Conservation (phyloP, 164 flowering plant genomes). For the Chloranthus sessilifolius region DNA sequence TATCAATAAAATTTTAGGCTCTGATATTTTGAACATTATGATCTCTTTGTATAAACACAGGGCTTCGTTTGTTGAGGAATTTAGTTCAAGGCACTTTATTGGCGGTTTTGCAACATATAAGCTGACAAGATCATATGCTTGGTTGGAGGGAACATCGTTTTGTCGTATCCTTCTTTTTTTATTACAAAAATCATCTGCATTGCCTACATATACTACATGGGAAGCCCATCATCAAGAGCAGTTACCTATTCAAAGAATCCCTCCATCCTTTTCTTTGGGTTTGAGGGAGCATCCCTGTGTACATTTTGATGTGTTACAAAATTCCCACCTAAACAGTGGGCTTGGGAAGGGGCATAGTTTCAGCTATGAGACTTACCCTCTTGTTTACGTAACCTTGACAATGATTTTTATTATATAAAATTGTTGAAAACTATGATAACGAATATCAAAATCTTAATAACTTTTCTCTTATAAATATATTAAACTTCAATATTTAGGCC, state of each 20-base stretch:
- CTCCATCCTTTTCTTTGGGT: neutral
- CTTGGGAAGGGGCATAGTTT: too few relatives aligned
- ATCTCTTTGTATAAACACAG: too few relatives aligned
- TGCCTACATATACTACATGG: neutral
- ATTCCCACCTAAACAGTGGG: neutral
- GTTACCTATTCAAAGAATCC: neutral
- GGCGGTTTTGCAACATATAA: constrained; percentile 62
- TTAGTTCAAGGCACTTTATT: constrained; percentile 27
- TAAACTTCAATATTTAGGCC: too few relatives aligned
- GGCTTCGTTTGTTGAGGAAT: too few relatives aligned
- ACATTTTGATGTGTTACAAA: neutral
- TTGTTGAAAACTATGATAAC: too few relatives aligned
- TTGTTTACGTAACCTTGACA: too few relatives aligned
- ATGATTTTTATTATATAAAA: too few relatives aligned
- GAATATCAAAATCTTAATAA: too few relatives aligned
- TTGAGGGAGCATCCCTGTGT: neutral
- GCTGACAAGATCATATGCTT: constrained; percentile 48
- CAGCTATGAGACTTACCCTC: too few relatives aligned
- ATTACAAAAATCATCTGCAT: neutral
- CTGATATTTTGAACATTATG: neutral
- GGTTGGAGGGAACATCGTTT: constrained; percentile 43
- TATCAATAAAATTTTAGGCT: neutral
- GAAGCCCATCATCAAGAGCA: neutral
- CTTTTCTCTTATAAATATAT: too few relatives aligned
- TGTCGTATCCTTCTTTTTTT: neutral